Evolutionary conservation across 2,329 filamentous ascomycete genomes (phyloP).

Genomic region (Coleophoma crateriformis): DNA sequence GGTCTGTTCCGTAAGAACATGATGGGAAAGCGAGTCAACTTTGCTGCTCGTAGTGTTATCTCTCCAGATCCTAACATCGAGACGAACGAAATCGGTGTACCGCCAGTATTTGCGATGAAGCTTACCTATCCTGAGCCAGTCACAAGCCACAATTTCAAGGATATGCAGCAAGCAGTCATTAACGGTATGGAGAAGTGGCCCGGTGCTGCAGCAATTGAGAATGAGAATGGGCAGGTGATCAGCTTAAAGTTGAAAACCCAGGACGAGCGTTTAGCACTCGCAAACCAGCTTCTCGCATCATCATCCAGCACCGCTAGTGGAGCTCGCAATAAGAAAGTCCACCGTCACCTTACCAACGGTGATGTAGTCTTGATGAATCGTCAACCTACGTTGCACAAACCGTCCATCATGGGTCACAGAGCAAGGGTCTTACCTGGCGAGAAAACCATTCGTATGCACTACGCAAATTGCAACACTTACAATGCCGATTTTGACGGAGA

Average conservation of each 20-base stretch:
- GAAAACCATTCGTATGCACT: constrained; percentile 98
- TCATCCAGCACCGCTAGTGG: constrained; percentile 70
- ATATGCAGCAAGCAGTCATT: constrained; percentile 91
- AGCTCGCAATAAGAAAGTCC: constrained; percentile 88
- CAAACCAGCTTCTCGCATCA: constrained; percentile 87
- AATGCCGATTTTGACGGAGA: constrained; percentile 99
- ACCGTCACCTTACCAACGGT: constrained; percentile 91
- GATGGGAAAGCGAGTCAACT: constrained; percentile 99
- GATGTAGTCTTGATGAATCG: constrained; percentile 99
- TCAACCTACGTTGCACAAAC: constrained; percentile 95
- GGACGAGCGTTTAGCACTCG: constrained; percentile 82
- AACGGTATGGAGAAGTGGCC: constrained; percentile 94
- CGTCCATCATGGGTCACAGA: constrained; percentile 97
- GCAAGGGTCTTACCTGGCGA: constrained; percentile 89
- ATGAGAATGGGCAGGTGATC: constrained; percentile 88
- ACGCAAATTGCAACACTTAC: constrained; percentile 99
- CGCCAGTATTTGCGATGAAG: constrained; percentile 94
- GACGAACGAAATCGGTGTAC: constrained; percentile 97
- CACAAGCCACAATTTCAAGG: constrained; percentile 93
- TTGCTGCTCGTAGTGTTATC: constrained; percentile 94
- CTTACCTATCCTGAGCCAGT: constrained; percentile 96
- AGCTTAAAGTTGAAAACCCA: constrained; percentile 81
- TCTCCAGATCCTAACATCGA: constrained; percentile 98
- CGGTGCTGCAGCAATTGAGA: constrained; percentile 89
- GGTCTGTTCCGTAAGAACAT: constrained; percentile 98